Evolutionary conservation across 2,329 filamentous ascomycete species (phyloP), one percentile per base, ranked within the genome.

Genomic region (Aureobasidium leucospermi): DNA sequence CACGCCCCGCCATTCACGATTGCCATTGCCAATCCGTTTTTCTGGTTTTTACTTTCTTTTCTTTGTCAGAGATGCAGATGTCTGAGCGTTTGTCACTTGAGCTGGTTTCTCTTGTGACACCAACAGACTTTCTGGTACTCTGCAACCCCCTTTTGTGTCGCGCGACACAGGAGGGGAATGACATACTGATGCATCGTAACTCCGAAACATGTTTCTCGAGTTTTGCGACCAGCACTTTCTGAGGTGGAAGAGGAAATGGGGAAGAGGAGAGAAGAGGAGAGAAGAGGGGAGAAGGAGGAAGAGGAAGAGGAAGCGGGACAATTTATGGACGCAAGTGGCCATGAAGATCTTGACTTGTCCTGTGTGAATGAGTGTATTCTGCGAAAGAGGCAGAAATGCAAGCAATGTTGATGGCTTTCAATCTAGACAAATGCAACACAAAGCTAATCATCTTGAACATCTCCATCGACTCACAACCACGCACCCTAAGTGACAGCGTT

Each of bases 31-130:
- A 47, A 31, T 31, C 6, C n/a, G 10, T 6, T 9, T 48, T 29
- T 32, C 13, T 36, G 34, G 45, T 38, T 52, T 52, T 32, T 29
- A 23, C 47, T 23, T 51, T 51, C n/a, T 48, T 34, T 16, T 48
- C 4, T 32, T 48, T 43, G 15, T 34, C 3, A 7, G 4, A 49
- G 46, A 36, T 4, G 31, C 23, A 15, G 34, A 36, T 13, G 13
- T 36, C 13, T 36, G 8, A 36, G 8, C 2, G 8, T 5, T 16
- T 38, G 31, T 28, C 6, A 28, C 47, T 23, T 28, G 28, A 16
- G 47, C 47, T 49, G 47, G 47, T n/a, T 23, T n/a, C 32, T 49
- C 38, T 49, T 49, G 47, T 49, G 16, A 38, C 15, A 49, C 47
- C 23, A 13, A 16, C 19, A 6, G 32, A 8, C 15, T 10, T 13